Base-by-base conservation (phyloP, 805 yeast species). In the Teunomyces panamensis region DNA sequence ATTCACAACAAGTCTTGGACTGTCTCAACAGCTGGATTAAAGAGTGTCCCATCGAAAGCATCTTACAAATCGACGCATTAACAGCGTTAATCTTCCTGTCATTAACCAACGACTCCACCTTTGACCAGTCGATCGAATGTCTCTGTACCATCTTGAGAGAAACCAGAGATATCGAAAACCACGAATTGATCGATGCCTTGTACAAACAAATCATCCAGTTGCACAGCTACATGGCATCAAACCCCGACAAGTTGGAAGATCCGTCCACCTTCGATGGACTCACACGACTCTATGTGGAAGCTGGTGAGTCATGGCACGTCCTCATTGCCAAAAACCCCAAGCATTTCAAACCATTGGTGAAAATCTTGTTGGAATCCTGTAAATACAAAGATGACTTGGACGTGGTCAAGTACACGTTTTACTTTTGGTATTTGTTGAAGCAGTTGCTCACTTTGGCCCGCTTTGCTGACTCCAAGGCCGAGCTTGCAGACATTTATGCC, bases 281-380 rank as follows among this genome's bases (percentile, higher is more conserved):
- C 45, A 80, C 96, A 0, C 77, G 94, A 58, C 64, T 94, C 37
- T 88, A 87, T 63, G 87, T 90, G 5, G 96, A 90, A 56, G 96
- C 97, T 1, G 96, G 96, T 48, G 97, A 90, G 67, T 79, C 96
- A 1, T 94, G 99, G 99, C 94, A 89, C 65, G 87, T 87, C 30
- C 73, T 87, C 30, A 82, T 94, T 44, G 89, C 92, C 5, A 81
- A 81, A 56, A 71, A 78, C 45, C 94, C 97, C 0, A 67, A 67
- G 39, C 77, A 78, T 39, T 91, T 87, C 68, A 77, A 79, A 53
- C 86, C 87, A 1, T 69, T 94, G 57, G 91, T 91, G 14, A 83
- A 81, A 49, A 81, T 88, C 5, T 65, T 92, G 17, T 73, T 89
- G 39, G 81, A 83, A 51, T 79, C 91, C 52, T 77, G 96, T 20